Base-by-base conservation (phyloP, 176 grass and related monocot species). In the Juncus effusus region DNA sequence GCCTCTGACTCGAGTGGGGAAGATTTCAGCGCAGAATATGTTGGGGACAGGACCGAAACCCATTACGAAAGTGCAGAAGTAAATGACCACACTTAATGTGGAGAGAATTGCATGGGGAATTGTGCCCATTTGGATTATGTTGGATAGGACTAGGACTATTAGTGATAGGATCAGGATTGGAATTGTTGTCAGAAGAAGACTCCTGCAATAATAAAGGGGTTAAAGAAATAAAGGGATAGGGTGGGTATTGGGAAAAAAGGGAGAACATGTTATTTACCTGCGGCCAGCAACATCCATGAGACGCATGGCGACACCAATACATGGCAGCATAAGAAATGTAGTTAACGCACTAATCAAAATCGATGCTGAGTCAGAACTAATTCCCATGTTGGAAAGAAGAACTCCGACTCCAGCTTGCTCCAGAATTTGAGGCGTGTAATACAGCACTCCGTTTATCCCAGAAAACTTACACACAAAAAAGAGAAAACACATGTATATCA, bases 61-160 rank as follows among this genome's bases (percentile, higher is more conserved):
- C 91, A 96, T 96, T 12, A 96, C 87, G 63, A 96, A 96, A 52
- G 76, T 82, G 79, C 87, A 96, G 8, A 96, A 70, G 79, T 91
- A 96, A 19, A 88, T 47, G 12, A 91, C 63, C 3, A 96, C 87
- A 36, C 84, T 81, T 3, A 56, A 40, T 12, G 87, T 96, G 11
- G 84, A 85, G 42, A 90, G 19, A 40, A 79, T 81, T 7, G 92
- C 92, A 77, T 96, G 87, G 11, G 79, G 62, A 12, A 81, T 6
- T 3, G 79, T 54, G 12, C 65, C 77, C 69, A 88, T 61, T 1
- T 83, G 38, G 10, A 87, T 38, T 35, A 79, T 36, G 73, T 77
- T 87, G 4, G 82, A 71, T 3, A 38, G 15, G 69, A 96, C 84
- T 4, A 96, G 65, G 12, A 72, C 44, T 13, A 72, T 15, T 15